Base-by-base conservation (phyloP, 2,329 filamentous ascomycete genomes). In the Claviceps arundinis region DNA sequence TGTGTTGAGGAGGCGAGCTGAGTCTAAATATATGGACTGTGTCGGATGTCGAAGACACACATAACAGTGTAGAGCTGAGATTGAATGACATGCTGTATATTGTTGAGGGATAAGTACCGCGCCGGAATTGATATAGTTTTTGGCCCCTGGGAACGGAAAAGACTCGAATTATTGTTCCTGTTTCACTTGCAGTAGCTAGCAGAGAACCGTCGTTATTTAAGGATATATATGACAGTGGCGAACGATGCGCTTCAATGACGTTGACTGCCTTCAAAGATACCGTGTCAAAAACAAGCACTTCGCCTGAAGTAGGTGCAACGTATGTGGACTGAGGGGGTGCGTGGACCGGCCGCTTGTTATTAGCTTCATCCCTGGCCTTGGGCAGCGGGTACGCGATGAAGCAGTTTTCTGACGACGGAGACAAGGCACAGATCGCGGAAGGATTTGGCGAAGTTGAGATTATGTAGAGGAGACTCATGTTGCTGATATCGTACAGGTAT, bases 1-100 rank as follows among this genome's bases (percentile, higher is more conserved):
- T 62, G 47, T 66, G 62, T 8, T 68, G 64, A 5, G 68, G 68
- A 17, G 78, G 74, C 50, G 69, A 73, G 50, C 73, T 74, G 19
- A 98, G 76, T 51, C 90, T 88, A 73, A 98, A 98, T 50, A 98
- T 89, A 65, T 98, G 93, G 9, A 98, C 85, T 0, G 93, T 98
- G 62, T 98, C 93, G 0, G 90, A 95, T 1, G 89, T 90, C 3
- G 91, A 97, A 5, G 93, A 97, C 42, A 98, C 90, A 62, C 90
- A 96, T 38, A 98, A 79, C 11, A 98, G 75, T 1, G 90, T 95
- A 2, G 90, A 95, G 54, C 87, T 89, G 48, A 89, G 83, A 67
- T 98, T 98, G 71, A 98, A 98, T 1, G 90, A 95, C 89, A 98
- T 96, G 78, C 89, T 95, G 71, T 90, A 96, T 60, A 98, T 98